phyloP scores from a whole-genome alignment of 805 yeast genomes.

The Ogataea siamensis region DNA sequence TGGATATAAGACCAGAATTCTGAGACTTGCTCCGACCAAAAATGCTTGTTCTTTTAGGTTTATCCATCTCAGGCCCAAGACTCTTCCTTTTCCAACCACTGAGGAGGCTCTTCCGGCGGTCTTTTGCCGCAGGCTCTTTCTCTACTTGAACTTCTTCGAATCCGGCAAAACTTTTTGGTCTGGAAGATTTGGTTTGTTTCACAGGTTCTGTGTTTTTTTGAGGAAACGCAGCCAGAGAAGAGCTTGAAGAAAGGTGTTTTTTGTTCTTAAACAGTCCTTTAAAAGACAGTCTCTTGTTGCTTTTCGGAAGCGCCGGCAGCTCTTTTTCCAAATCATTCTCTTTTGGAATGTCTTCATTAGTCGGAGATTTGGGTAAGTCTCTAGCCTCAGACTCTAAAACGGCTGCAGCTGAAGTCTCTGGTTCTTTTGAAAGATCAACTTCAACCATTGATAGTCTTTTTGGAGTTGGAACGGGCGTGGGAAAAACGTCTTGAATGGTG shows the following conservation, averaged over 20 bases:
- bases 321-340: not conserved
- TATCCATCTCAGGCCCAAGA: constrained; percentile 7
- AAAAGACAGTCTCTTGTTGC: constrained; percentile 28
- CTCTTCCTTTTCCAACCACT: constrained; percentile 34
- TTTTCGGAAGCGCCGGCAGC: constrained; percentile 12
- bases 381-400: not conserved
- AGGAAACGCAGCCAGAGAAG: not conserved
- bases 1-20: not conserved
- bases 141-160: constrained; percentile 11
- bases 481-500: constrained; percentile 5
- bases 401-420: not conserved
- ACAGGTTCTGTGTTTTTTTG: not conserved
- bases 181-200: constrained; percentile 9
- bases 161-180: constrained; percentile 22
- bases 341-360: not conserved
- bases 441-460: not conserved
- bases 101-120: constrained; percentile 30
- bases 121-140: constrained; percentile 16
- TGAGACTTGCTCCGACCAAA: constrained; percentile 18
- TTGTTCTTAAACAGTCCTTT: constrained; percentile 29
- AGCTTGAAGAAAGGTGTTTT: constrained; percentile 2
- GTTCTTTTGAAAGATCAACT: not conserved
- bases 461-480: constrained; percentile 5
- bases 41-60: constrained; percentile 12
- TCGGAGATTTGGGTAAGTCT: not conserved